A percentile compares a stretch with the other conserved stretches of the same genome.
Evolutionary conservation across 768 basidiomycete species (phyloP).

Genomic region (Wakefieldia striispora): DNA sequence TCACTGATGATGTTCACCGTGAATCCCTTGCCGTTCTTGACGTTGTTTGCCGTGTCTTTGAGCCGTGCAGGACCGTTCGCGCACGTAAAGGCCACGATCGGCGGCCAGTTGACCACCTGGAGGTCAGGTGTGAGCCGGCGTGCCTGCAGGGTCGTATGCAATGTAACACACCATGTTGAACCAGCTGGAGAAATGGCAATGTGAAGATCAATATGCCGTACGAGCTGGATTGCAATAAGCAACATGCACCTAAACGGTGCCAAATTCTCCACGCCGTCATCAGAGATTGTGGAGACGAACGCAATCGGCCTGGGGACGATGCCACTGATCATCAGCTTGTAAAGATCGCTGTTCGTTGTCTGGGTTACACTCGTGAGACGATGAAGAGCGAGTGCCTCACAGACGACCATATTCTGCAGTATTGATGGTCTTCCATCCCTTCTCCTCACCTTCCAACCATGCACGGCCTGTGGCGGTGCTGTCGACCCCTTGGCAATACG

Average conservation of each 20-base stretch:
- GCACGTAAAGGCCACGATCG: constrained; percentile 39
- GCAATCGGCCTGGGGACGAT: constrained; percentile 46
- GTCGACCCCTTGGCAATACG: constrained; percentile 30
- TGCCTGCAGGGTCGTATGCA: not conserved
- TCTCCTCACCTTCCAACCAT: constrained; percentile 35
- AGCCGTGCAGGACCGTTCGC: constrained; percentile 11
- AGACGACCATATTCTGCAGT: constrained; percentile 25
- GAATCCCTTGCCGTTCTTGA: constrained; percentile 46
- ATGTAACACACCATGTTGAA: constrained; percentile 24
- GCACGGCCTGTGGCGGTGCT: constrained; percentile 27
- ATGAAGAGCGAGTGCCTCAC: constrained; percentile 16
- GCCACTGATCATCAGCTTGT: constrained; percentile 37
- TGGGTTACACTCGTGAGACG: not conserved
- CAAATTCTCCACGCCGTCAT: constrained; percentile 38
- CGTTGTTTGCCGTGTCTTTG: constrained; percentile 48
- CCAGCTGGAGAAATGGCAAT: constrained; percentile 16
- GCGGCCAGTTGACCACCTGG: constrained; percentile 23
- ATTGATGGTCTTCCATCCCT: constrained; percentile 36
- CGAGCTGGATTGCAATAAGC: not conserved
- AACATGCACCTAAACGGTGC: constrained; percentile 39
- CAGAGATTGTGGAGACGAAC: constrained; percentile 38
- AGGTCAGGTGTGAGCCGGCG: not conserved
- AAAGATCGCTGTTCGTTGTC: constrained; percentile 20
- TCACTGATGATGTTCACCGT: constrained; percentile 59
- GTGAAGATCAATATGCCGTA: not conserved